These are phyloP conservation scores for Shiraia bambusicola DNA, from an alignment of 2,329 filamentous ascomycete species.

Conservation along the genomic window DNA sequence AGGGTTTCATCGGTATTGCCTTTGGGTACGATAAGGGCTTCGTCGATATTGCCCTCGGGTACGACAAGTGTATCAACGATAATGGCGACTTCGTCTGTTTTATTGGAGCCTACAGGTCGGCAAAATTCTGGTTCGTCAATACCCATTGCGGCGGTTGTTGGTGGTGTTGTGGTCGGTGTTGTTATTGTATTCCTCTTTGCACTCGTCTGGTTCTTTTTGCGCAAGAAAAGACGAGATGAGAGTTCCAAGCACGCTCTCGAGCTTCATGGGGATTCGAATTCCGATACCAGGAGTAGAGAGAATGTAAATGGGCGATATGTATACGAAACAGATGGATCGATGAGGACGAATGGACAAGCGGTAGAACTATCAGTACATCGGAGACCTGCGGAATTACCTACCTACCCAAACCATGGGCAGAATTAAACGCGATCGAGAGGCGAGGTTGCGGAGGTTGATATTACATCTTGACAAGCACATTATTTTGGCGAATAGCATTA, in stretches of 20 bases:
- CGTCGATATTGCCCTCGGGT: too few species aligned
- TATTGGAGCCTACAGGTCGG: neutral
- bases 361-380: neutral
- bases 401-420: too few species aligned
- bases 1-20: too few species aligned
- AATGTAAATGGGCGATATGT: neutral
- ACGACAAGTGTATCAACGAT: neutral
- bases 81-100: neutral
- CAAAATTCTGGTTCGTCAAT: neutral
- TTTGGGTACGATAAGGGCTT: too few species aligned
- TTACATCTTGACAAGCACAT: too few species aligned
- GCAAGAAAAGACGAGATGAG: neutral
- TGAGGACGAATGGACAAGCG: neutral
- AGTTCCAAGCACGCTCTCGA: too few species aligned
- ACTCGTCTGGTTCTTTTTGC: conserved; percentile 5
- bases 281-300: neutral
- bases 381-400: too few species aligned
- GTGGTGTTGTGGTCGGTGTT: conserved; percentile 6
- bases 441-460: too few species aligned
- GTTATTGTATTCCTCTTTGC: neutral
- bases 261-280: neutral
- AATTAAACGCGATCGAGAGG: too few species aligned
- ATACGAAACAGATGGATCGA: neutral
- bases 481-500: too few species aligned
- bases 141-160: conserved; percentile 3